Evolutionary conservation across 768 basidiomycete genomes (phyloP).

Genomic region (Cantharellus anzutake): DNA sequence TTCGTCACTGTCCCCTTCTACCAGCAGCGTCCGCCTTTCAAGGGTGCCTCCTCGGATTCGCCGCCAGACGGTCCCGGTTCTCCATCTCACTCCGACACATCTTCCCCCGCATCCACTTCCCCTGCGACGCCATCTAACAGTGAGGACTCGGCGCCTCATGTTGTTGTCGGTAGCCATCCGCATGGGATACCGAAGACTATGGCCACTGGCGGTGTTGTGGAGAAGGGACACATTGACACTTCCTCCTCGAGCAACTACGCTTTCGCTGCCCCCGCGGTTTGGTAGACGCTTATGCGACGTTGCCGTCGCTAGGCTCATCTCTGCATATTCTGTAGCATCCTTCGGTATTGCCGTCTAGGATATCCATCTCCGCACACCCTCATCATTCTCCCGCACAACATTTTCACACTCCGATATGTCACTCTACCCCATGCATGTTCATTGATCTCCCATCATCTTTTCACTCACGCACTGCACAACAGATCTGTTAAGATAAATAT

Average conservation of each 20-base stretch:
- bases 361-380: no score
- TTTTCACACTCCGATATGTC: no score
- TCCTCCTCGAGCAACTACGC: slow-evolving; percentile 26
- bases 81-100: slow-evolving; percentile 8
- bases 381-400: no score
- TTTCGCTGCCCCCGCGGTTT: slow-evolving; percentile 37
- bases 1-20: neutral
- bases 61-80: slow-evolving; percentile 6
- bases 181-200: neutral
- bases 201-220: neutral
- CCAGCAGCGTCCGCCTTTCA: neutral
- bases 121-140: slow-evolving; percentile 8
- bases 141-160: neutral
- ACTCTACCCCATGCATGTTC: no score
- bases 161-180: slow-evolving; percentile 1
- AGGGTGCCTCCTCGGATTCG: slow-evolving; percentile 4
- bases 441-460: no score
- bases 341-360: no score
- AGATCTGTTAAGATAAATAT: no score
- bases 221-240: neutral
- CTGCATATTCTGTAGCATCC: no score
- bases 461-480: no score
- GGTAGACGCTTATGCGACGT: slow-evolving; percentile 22
- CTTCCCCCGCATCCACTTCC: slow-evolving; percentile 7
- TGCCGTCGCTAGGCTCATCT: no score